A percentile compares a stretch with the other conserved stretches of the same genome.
Evolutionary conservation across 371 early-diverging fungal species (phyloP).

Genomic region (Sporodiniella umbellata): DNA sequence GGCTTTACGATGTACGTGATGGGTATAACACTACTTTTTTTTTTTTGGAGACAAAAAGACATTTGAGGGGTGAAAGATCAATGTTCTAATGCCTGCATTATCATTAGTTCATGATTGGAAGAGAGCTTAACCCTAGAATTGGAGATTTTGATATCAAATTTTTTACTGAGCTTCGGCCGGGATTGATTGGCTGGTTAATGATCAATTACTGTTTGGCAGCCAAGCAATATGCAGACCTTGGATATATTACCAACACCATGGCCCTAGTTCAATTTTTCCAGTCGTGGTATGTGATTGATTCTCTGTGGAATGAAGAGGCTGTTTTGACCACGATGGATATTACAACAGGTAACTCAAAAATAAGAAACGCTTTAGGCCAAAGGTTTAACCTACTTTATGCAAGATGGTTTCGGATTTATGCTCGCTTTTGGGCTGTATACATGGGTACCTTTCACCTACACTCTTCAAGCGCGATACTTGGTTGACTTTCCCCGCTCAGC

Average conservation of each 20-base stretch:
- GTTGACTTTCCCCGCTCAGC: conserved; percentile 64
- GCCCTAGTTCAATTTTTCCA: conserved; percentile 72
- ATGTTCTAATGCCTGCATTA: no score
- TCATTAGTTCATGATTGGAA: conserved; percentile 73
- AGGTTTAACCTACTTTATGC: not conserved
- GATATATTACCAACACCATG: conserved; percentile 77
- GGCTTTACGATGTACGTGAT: not conserved
- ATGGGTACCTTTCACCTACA: conserved; percentile 92
- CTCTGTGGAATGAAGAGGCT: conserved; percentile 76
- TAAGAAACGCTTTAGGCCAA: no score
- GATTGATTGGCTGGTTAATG: conserved; percentile 82
- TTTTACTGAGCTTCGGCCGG: conserved; percentile 90
- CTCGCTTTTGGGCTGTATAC: conserved; percentile 83
- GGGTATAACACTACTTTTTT: no score
- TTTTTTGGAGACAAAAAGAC: no score
- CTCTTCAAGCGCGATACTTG: conserved; percentile 88
- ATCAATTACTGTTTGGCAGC: conserved; percentile 75
- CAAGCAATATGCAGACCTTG: conserved; percentile 70
- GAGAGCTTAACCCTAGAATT: conserved; percentile 86
- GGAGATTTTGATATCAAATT: conserved; percentile 89
- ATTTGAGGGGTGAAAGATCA: no score
- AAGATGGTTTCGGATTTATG: conserved; percentile 96
- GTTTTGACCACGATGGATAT: conserved; percentile 95
- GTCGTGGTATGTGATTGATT: conserved; percentile 81
- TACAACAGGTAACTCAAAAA: conserved; percentile 49